These are phyloP conservation scores for Ophiostoma quercus DNA, from an alignment of 2,329 filamentous ascomycete genomes.

Conservation along the genomic window DNA sequence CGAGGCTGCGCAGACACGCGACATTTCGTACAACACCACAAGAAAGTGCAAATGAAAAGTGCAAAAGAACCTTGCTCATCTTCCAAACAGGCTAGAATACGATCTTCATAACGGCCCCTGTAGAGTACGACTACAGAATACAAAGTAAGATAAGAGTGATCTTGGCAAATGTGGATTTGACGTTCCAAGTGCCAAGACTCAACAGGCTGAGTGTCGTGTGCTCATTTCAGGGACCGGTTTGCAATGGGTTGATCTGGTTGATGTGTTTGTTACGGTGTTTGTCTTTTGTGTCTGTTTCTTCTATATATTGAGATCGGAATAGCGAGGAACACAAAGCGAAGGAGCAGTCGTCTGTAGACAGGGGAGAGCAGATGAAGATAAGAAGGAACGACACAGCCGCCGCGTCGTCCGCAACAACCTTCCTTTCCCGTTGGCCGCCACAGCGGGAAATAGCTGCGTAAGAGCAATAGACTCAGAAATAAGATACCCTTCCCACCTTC, in stretches of 20 bases:
- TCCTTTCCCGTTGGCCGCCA: background rate
- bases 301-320: background rate
- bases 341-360: background rate
- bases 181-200: background rate
- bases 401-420: background rate
- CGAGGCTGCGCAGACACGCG: background rate
- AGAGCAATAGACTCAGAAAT: background rate
- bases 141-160: background rate
- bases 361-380: background rate
- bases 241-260: background rate
- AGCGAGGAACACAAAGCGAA: background rate
- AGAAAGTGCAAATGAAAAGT: background rate
- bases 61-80: too few species aligned
- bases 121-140: background rate
- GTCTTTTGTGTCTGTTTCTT: background rate
- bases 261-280: background rate
- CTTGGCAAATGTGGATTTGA: background rate
- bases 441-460: background rate
- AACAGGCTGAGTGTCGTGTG: conserved; percentile 9
- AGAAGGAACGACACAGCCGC: background rate
- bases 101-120: background rate
- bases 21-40: background rate
- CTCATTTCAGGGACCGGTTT: background rate
- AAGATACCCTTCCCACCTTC: conserved; percentile 11
- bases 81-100: background rate